Percentiles rank a stretch among this genome's conserved stretches.
Conservation (phyloP, 192 early-diverging fungal genomes). For the Coemansia furcata region DNA sequence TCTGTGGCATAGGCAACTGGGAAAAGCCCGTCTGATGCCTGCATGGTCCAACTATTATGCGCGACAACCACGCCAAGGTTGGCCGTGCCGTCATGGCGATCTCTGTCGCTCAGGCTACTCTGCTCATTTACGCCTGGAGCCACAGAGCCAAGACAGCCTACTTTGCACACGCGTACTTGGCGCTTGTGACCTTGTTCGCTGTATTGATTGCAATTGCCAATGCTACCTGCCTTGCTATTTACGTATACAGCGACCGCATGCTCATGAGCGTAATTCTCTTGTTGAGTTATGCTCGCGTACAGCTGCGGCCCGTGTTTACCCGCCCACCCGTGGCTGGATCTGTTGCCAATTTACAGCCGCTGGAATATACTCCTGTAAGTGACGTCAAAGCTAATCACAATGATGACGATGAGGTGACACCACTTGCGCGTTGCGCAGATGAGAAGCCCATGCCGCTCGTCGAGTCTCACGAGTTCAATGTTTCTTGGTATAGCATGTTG, state of each 20-base stretch:
- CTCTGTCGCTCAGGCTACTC: background rate
- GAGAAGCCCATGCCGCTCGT: conserved; percentile 11
- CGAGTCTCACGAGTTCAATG: conserved; percentile 30
- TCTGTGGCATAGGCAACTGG: background rate
- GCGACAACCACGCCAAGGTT: conserved; percentile 17
- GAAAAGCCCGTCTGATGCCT: conserved; percentile 24
- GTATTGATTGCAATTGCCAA: background rate
- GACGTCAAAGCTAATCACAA: background rate
- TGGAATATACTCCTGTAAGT: background rate
- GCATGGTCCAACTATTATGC: conserved; percentile 6
- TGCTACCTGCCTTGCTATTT: background rate
- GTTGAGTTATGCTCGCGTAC: conserved; percentile 6
- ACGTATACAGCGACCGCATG: conserved; percentile 9
- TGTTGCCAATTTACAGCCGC: background rate
- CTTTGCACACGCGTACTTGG: background rate
- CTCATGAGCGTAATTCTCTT: background rate
- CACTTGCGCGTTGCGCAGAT: conserved; percentile 22
- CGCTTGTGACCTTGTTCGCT: background rate
- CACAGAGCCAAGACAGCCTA: background rate
- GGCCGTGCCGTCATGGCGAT: conserved; percentile 1
- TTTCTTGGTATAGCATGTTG: conserved; percentile 26
- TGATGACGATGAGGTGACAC: conserved; percentile 5
- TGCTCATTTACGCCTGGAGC: background rate
- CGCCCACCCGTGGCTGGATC: background rate
- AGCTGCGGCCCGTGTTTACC: conserved; percentile 23